These are phyloP conservation scores for Trypanosoma cruzi DNA, from an alignment of 208 protist genomes.

Conservation along the genomic window DNA sequence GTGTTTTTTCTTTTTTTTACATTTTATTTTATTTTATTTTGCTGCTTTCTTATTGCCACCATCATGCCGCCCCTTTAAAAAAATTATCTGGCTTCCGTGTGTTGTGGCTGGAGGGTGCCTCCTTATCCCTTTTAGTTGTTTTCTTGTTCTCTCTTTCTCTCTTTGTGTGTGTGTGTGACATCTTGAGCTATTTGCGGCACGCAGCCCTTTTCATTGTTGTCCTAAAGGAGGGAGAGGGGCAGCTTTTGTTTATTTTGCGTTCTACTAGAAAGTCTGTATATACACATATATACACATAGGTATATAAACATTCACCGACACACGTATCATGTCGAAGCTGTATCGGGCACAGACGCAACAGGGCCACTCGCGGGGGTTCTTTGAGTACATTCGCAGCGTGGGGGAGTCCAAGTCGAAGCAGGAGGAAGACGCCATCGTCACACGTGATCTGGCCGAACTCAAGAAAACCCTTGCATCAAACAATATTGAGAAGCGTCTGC, in stretches of 20 bases:
- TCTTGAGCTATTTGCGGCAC: not conserved
- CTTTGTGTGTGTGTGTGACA: not conserved
- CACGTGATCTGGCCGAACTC: conserved; percentile 55
- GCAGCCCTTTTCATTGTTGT: not conserved
- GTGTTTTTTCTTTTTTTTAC: no score
- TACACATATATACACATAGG: conserved; percentile 5
- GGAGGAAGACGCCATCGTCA: conserved; percentile 80
- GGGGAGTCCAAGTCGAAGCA: conserved; percentile 77
- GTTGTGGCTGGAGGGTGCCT: not conserved
- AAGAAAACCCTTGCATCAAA: conserved; percentile 36
- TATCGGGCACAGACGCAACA: conserved; percentile 43
- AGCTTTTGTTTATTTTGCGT: not conserved
- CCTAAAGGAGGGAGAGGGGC: not conserved
- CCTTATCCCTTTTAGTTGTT: not conserved
- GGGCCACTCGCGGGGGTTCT: conserved; percentile 61
- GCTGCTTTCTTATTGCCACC: no score
- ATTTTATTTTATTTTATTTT: no score
- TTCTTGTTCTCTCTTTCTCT: conserved; percentile 2
- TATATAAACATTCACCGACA: no score
- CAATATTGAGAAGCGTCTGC: conserved; percentile 33
- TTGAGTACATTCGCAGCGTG: conserved; percentile 66
- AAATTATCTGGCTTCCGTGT: not conserved
- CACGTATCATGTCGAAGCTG: conserved; percentile 44
- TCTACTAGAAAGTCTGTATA: not conserved
- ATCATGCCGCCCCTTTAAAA: no score